Percentiles rank a stretch among this genome's conserved stretches.
phyloP scores from a whole-genome alignment of 495 filamentous ascomycete genomes.

The Annulohypoxylon moriforme region DNA sequence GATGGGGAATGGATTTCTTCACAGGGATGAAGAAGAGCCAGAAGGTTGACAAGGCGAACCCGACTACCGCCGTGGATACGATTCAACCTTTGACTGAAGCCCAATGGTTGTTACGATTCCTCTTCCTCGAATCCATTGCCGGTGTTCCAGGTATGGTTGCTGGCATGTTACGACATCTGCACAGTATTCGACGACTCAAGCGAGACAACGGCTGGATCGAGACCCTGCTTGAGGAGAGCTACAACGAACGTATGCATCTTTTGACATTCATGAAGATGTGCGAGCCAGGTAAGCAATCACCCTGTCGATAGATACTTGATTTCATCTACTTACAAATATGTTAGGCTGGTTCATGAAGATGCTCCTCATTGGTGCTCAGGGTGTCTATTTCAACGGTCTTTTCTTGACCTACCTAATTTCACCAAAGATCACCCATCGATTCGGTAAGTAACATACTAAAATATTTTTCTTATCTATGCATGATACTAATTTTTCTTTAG shows the following conservation, averaged over 20 bases:
- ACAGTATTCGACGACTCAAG: constrained; percentile 83
- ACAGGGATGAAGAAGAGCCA: constrained; percentile 58
- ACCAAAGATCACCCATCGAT: constrained; percentile 90
- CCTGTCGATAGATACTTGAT: constrained; percentile 66
- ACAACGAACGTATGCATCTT: constrained; percentile 86
- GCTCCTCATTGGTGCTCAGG: constrained; percentile 83
- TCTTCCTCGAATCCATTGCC: constrained; percentile 95
- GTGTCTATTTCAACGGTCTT: constrained; percentile 94
- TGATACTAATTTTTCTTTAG: constrained; percentile 75
- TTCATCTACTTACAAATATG: constrained; percentile 66
- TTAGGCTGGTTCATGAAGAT: constrained; percentile 82
- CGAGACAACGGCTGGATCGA: constrained; percentile 99
- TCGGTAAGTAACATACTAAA: constrained; percentile 68
- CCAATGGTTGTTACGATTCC: constrained; percentile 76
- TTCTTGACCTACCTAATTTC: constrained; percentile 91
- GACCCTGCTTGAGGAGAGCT: constrained; percentile 91
- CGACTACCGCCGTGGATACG: constrained; percentile 56
- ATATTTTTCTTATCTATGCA: constrained; percentile 74
- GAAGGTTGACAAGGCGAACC: constrained; percentile 59
- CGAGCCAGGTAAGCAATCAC: constrained; percentile 68
- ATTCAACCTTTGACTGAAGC: constrained; percentile 59
- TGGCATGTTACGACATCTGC: constrained; percentile 90
- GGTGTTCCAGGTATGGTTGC: constrained; percentile 98
- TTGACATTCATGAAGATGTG: constrained; percentile 94
- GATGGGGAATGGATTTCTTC: constrained; percentile 61